These are phyloP conservation scores for Rhamnella rubrinervis DNA, from an alignment of 331 rosid genomes.

Conservation along the genomic window DNA sequence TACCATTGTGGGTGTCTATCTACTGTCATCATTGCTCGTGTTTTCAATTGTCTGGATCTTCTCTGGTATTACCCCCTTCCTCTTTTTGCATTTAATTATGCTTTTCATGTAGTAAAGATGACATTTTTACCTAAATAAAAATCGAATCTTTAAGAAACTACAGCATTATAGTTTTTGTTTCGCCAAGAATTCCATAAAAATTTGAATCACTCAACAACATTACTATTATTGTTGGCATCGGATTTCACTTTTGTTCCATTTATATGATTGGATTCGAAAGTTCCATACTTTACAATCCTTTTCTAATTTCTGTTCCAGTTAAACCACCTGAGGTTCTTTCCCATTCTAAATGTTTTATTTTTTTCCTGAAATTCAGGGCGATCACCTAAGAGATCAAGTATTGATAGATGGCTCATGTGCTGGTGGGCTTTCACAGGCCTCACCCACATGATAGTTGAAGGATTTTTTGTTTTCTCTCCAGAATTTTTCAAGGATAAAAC, in stretches of 20 bases:
- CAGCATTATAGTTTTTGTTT: not conserved
- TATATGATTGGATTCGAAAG: not conserved
- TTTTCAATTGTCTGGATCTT: slow-evolving; percentile 46
- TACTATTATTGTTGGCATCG: not conserved
- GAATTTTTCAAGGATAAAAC: slow-evolving; percentile 78
- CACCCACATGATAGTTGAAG: slow-evolving; percentile 75
- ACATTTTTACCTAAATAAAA: no score
- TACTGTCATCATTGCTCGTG: slow-evolving; percentile 43
- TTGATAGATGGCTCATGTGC: slow-evolving; percentile 80
- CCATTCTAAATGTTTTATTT: slow-evolving; percentile 1
- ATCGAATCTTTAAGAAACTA: no score
- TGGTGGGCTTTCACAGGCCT: slow-evolving; percentile 99
- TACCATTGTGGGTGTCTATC: slow-evolving; percentile 51
- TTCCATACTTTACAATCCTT: not conserved
- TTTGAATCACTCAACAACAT: not conserved
- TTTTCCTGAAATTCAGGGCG: slow-evolving; percentile 47
- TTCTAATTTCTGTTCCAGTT: not conserved
- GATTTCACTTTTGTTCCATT: not conserved
- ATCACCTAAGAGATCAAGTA: slow-evolving; percentile 45
- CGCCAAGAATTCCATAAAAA: no score
- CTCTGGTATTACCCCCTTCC: slow-evolving; percentile 44
- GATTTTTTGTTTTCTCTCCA: slow-evolving; percentile 76
- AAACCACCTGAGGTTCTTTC: no score
- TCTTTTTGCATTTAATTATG: not conserved
- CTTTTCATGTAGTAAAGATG: no score